A percentile compares a stretch with the other conserved stretches of the same genome.
Evolutionary conservation across 306 rosid genomes (phyloP).

Genomic region (Acacia acuminata): DNA sequence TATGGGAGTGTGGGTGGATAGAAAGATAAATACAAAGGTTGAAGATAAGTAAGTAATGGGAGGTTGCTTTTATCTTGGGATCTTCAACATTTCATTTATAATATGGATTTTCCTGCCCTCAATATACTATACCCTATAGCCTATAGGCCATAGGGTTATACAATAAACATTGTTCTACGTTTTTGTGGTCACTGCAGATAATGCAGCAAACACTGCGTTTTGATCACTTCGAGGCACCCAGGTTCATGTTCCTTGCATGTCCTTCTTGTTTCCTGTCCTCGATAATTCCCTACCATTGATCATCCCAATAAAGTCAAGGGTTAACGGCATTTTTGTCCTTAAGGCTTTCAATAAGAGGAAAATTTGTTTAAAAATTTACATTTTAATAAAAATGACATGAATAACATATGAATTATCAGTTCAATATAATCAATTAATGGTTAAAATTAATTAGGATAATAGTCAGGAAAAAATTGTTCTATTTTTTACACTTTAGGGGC

Average conservation of each 20-base stretch:
- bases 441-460: no score
- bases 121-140: no score
- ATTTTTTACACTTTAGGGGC: no score
- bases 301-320: background rate
- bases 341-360: no score
- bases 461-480: no score
- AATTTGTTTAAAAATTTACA: no score
- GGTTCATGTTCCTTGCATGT: background rate
- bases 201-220: conserved; percentile 17
- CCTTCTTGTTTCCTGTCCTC: background rate
- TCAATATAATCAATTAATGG: no score
- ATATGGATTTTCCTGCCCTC: background rate
- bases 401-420: no score
- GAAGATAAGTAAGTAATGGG: background rate
- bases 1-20: background rate
- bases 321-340: no score
- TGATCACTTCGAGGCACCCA: conserved; percentile 46
- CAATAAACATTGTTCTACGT: background rate
- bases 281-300: background rate
- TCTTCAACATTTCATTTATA: background rate
- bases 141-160: no score
- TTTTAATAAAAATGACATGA: no score
- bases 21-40: background rate
- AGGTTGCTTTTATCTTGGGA: background rate
- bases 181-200: background rate